Base-by-base conservation (phyloP, 129 eudicot species). In the Arctium minus region DNA sequence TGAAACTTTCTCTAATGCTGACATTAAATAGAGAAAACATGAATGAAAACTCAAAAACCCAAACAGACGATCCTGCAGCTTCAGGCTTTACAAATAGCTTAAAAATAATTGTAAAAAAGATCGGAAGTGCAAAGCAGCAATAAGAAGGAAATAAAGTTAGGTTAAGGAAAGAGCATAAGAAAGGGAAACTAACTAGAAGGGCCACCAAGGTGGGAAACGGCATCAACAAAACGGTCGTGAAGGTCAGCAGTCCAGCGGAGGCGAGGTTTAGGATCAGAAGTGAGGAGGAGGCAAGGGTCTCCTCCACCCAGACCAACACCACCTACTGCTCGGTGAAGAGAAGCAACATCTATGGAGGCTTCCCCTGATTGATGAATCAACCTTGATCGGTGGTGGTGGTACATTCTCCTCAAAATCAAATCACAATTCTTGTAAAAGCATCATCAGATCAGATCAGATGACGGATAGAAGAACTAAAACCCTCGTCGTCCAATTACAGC, bases 161-260 rank as follows among this genome's bases (percentile, higher is more conserved):
- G 27, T 22, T 22, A 22, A 22, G 27, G 27, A 22, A 22, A 22
- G 27, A 22, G 27, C 27, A 10, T 10, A 50, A 77, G 76, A 56
- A 56, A 62, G 32, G 72, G 38, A 42, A 37, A 80, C 85, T 85
- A 27, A 88, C 91, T 88, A 80, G 75, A 30, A 84, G 91, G 81
- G 37, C 91, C 91, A 44, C 91, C 91, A 56, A 88, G 91, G 80
- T 88, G 91, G 36, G 91, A 85, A 40, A 88, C 91, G 74, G 91
- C 91, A 65, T 88, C 91, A 35, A 88, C 85, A 33, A 88, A 88
- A 32, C 88, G 88, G 13, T 85, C 91, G 74, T 88, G 91, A 72
- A 88, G 88, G 80, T 88, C 91, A 30, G 86, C 72, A 2, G 91
- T 88, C 91, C 88, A 88, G 17, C 91, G 84, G 35, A 88, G 88